Conservation (phyloP, 345 rosid genomes). For the Ailanthus altissimus region DNA sequence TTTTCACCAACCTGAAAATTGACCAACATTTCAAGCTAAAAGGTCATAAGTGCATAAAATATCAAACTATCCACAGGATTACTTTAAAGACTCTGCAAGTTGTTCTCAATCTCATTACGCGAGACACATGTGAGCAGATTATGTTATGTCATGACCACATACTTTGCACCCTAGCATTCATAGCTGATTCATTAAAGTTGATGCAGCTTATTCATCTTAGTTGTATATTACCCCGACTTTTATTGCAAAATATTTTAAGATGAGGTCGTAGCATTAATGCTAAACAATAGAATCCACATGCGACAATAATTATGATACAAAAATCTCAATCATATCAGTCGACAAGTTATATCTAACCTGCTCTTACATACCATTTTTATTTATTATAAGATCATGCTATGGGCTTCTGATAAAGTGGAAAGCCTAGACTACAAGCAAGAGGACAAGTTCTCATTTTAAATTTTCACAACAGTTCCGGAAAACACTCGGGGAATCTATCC, state of each 20-base stretch:
- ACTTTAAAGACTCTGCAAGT: slow-evolving; percentile 36
- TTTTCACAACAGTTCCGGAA: slow-evolving; percentile 1
- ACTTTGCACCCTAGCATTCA: slow-evolving; percentile 8
- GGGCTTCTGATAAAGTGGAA: neutral
- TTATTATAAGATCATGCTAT: neutral
- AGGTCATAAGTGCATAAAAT: neutral
- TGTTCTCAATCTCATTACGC: slow-evolving; percentile 26
- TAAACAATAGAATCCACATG: neutral
- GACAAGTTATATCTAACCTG: neutral
- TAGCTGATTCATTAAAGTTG: slow-evolving; percentile 1
- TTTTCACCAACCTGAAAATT: slow-evolving; percentile 6
- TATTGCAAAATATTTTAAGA: neutral
- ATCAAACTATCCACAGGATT: slow-evolving; percentile 2
- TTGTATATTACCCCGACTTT: neutral
- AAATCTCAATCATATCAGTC: neutral
- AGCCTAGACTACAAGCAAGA: neutral
- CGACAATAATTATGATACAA: neutral
- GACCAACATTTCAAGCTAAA: slow-evolving; percentile 9
- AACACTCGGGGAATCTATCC: neutral
- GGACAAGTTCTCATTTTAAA: neutral
- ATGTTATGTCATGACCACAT: slow-evolving; percentile 11
- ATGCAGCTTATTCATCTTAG: neutral
- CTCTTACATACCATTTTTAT: neutral
- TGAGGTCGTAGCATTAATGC: neutral
- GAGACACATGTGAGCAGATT: slow-evolving; percentile 20